These are phyloP conservation scores for Solanum lycopersicoides DNA, from an alignment of 257 asterid genomes.

Conservation along the genomic window DNA sequence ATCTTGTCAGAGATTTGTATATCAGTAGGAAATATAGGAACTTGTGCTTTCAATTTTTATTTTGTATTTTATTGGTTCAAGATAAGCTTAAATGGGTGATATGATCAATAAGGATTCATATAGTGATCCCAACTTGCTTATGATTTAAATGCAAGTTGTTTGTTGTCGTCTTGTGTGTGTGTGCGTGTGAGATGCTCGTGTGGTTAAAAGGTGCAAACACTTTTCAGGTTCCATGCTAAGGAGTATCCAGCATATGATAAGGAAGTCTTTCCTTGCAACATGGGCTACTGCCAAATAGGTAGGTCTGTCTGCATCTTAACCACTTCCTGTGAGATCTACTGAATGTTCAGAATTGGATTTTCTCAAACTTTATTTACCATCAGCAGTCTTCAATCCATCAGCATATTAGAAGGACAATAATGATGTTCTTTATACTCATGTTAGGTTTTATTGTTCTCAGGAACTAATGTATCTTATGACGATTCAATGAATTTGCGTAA, in stretches of 20 bases:
- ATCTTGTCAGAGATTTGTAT: background rate
- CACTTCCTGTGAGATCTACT: background rate
- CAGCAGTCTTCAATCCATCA: background rate
- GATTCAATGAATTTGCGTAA: constrained; percentile 84
- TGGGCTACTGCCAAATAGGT: constrained; percentile 97
- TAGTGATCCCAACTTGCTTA: background rate
- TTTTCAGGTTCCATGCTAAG: constrained; percentile 88
- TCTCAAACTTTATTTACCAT: background rate
- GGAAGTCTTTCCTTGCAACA: constrained; percentile 54
- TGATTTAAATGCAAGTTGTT: background rate
- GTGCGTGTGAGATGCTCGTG: background rate
- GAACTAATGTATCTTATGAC: constrained; percentile 64
- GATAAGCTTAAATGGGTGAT: background rate
- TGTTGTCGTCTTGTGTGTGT: background rate
- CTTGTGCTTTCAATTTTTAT: background rate
- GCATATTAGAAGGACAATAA: background rate
- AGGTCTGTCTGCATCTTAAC: constrained; percentile 9
- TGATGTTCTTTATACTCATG: background rate
- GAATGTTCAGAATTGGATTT: background rate
- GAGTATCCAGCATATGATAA: constrained; percentile 85
- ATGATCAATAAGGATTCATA: background rate
- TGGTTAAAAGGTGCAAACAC: background rate
- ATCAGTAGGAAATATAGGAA: background rate
- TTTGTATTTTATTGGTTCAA: background rate
- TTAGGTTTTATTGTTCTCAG: constrained; percentile 23